Conservation (phyloP, 495 filamentous ascomycete species). For the Tuber melanosporum region DNA sequence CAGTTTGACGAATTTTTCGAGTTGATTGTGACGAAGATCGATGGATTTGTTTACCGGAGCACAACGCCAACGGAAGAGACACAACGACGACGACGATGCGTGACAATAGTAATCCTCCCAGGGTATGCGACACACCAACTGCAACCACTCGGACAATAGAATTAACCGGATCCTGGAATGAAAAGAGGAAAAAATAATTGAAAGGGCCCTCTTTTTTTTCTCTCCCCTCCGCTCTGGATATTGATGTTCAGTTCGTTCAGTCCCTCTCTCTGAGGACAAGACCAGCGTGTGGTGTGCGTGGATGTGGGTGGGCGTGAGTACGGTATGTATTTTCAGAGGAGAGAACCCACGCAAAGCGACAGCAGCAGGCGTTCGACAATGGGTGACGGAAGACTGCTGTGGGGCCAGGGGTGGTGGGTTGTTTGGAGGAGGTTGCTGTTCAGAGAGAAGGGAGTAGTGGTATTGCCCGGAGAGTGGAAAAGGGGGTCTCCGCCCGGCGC, state of each 20-base stretch:
- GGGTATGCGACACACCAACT: background rate
- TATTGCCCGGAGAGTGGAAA: constrained; percentile 26
- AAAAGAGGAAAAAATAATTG: background rate
- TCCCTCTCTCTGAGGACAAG: background rate
- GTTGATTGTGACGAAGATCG: constrained; percentile 21
- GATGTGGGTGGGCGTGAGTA: constrained; percentile 4
- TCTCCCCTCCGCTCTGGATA: background rate
- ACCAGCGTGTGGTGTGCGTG: background rate
- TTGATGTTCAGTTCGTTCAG: background rate
- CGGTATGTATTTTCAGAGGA: constrained; percentile 3
- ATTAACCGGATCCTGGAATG: constrained; percentile 24
- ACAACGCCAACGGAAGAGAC: constrained; percentile 31
- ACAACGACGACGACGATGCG: constrained; percentile 25
- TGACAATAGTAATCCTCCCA: constrained; percentile 15
- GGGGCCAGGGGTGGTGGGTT: constrained; percentile 32
- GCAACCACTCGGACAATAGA: constrained; percentile 16
- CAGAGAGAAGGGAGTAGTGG: background rate
- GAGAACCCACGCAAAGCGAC: constrained; percentile 9
- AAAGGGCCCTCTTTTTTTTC: background rate
- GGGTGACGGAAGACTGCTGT: constrained; percentile 30
- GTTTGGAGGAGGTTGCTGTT: constrained; percentile 27
- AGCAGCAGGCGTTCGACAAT: constrained; percentile 17
- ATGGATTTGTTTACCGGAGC: constrained; percentile 35
- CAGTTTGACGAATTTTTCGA: constrained; percentile 35
- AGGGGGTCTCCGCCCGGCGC: constrained; percentile 12